A percentile compares a stretch with the other conserved stretches of the same genome.
These are phyloP conservation scores for Citrus unshiu DNA, from an alignment of 345 rosid genomes.

Conservation along the genomic window DNA sequence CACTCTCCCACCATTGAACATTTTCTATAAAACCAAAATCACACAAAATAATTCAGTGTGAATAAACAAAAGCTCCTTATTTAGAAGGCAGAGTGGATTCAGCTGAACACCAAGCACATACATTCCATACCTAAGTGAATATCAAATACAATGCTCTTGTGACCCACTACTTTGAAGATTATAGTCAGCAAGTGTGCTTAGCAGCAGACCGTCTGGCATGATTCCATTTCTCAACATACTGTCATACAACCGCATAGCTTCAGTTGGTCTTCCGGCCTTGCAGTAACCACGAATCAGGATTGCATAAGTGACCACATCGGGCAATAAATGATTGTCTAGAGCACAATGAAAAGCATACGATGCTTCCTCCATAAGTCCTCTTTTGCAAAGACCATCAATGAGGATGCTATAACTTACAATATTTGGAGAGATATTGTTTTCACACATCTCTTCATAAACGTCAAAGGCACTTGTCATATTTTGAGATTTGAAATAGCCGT, in stretches of 20 bases:
- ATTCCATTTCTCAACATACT: conserved; percentile 36
- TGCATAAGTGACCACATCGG: conserved; percentile 44
- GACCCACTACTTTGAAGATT: conserved; percentile 17
- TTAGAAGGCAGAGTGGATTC: not conserved
- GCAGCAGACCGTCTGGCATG: conserved; percentile 38
- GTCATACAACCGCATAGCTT: conserved; percentile 38
- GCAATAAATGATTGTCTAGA: conserved; percentile 27
- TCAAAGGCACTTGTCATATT: conserved; percentile 33
- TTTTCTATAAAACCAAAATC: conserved; percentile 42
- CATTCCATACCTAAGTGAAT: not conserved
- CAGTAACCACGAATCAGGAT: conserved; percentile 52
- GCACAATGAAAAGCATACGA: conserved; percentile 33
- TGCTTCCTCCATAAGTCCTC: conserved; percentile 40
- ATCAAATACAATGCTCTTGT: not conserved
- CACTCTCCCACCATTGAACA: conserved; percentile 61
- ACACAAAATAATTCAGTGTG: not conserved
- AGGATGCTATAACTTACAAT: conserved; percentile 48
- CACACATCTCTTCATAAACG: conserved; percentile 45
- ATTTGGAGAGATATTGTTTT: conserved; percentile 37
- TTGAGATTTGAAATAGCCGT: conserved; percentile 39
- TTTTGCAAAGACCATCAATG: conserved; percentile 50
- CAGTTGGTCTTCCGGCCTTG: conserved; percentile 39
- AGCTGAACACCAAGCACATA: not conserved
- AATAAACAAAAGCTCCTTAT: not conserved
- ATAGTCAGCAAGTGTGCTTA: conserved; percentile 29